Evolutionary conservation across 192 early-diverging fungal species (phyloP).

Genomic region (Backusella tarrabulga): DNA sequence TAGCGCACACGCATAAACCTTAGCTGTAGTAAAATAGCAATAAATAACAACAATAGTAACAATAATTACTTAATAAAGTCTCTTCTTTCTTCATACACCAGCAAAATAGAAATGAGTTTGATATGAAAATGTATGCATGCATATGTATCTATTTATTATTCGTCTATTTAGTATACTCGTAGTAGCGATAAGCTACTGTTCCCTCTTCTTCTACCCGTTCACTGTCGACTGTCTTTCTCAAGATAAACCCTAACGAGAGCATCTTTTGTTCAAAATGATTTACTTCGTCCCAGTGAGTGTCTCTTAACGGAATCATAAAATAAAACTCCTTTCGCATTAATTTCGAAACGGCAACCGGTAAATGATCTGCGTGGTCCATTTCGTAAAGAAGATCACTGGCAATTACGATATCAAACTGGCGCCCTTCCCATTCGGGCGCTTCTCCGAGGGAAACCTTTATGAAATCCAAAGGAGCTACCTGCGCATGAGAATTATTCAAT

Average conservation of each 20-base stretch:
- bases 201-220: conserved; percentile 32
- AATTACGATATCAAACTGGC: conserved; percentile 40
- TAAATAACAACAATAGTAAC: too few relatives aligned
- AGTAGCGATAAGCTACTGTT: conserved; percentile 24
- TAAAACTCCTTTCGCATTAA: conserved; percentile 45
- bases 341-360: conserved; percentile 46
- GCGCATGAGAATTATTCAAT: conserved; percentile 25
- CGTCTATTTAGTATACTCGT: conserved; percentile 12
- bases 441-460: conserved; percentile 33
- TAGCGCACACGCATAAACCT: not conserved
- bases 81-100: not conserved
- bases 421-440: conserved; percentile 12
- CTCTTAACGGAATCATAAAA: conserved; percentile 52
- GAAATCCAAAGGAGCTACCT: conserved; percentile 43
- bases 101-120: not conserved
- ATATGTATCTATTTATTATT: not conserved
- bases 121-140: not conserved
- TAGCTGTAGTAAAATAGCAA: too few relatives aligned
- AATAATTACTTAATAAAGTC: too few relatives aligned
- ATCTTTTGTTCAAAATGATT: conserved; percentile 48
- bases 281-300: conserved; percentile 46
- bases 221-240: not conserved
- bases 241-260: conserved; percentile 35
- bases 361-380: conserved; percentile 49
- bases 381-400: conserved; percentile 54